Evolutionary conservation across 129 eudicot species (phyloP), one percentile per base, ranked within the genome.

Genomic region (Heracleum sosnowskyi): DNA sequence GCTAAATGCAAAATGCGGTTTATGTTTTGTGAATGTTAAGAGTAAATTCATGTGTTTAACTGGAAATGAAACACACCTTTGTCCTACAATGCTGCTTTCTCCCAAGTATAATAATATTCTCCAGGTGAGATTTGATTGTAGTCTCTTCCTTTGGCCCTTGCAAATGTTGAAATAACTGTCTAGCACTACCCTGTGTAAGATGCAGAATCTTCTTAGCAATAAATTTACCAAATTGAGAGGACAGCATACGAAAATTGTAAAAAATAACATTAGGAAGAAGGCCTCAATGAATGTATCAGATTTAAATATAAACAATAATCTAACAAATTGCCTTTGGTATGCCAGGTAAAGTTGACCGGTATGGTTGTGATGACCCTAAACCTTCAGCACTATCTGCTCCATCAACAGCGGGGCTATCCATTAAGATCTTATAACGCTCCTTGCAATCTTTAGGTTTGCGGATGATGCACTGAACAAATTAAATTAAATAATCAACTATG

Each of bases 61-160:
- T 72, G 10, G 34, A 24, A 22, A 72, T 40, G 16, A 64, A n/a
- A 78, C 53, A 63, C 78, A 95, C 98, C 91, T 91, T 92, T 77
- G 77, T 74, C 81, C 83, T 89, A 74, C 34, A 62, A 83, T 84
- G 92, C 60, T 85, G 96, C 82, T 87, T 92, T 72, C 84, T 88
- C 40, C 88, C 92, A 81, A 96, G 79, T 76, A 77, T 57, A 9
- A 88, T 90, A 68, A 96, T 96, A 83, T 90, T 92, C 78, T 90
- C 96, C 77, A 96, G 90, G 80, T 92, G 97, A 70, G 96, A 86
- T 85, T 89, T 90, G 60, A 96, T 88, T 44, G 92, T 86, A 76
- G 87, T 95, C 84, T 92, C 99, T 79, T 96, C 97, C 89, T 90
- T 86, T 75, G 96, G 97, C 80, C 96, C 96, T 81, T 92, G 99